Evolutionary conservation across 495 filamentous ascomycete genomes (phyloP), one percentile per base, ranked within the genome.

Genomic region (Hyaloscypha bicolor): DNA sequence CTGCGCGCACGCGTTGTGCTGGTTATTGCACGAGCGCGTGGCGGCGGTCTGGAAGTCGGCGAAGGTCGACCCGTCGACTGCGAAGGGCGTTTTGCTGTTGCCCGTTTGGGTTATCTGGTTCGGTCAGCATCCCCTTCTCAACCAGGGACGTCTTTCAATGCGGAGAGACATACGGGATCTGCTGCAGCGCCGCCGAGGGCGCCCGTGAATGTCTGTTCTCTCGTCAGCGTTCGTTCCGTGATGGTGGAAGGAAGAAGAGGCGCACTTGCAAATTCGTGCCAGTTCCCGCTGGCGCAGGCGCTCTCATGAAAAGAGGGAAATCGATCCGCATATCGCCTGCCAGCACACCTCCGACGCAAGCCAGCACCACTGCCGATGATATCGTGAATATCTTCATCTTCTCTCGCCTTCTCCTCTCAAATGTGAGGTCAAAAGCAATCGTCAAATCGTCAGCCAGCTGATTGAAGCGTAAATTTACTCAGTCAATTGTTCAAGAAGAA

Each of bases 1-100:
- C 72, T 83, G 79, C 65, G 83, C 78, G 76, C 83, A 86, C 11
- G 77, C 77, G 74, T 85, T 86, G 76, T 84, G 80, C 71, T 86
- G 83, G n/a, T 83, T 73, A 63, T 79, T 77, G 74, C 83, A 86
- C 3, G 79, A 82, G 22, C 83, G 78, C 72, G 78, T 76, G 62
- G 81, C 69, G 19, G 83, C 83, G 21, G 79, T 81, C 37, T 72
- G 76, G 37, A 69, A 61, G 64, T 80, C 80, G 14, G 77, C 71
- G 72, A 87, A 87, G 6, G 79, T 81, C 60, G 66, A 70, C 39
- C 84, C 84, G 72, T 83, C 81, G 55, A 86, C 83, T 11, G 71
- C 62, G 76, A 87, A 87, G 53, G 85, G 84, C 39, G 80, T 74
- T 1, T 65, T 74, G 45, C 76, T 73, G 14, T 76, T 76, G 16